Percentiles rank a stretch among this genome's conserved stretches.
phyloP scores from a whole-genome alignment of 2,329 filamentous ascomycete genomes.

The Ustulina deusta region DNA sequence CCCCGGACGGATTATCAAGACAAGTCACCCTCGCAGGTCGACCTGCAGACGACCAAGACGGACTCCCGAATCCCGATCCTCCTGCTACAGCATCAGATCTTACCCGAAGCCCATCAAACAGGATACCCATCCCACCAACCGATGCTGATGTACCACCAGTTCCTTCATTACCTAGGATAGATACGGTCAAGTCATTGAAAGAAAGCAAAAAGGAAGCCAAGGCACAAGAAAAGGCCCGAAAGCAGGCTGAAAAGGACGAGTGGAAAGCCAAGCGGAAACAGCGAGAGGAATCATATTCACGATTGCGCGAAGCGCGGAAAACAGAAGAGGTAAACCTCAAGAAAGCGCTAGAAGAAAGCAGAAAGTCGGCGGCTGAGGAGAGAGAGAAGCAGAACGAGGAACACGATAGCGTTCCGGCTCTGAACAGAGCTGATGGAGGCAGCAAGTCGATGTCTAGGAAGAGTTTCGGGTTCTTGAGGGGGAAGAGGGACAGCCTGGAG shows the following conservation, averaged over 20 bases:
- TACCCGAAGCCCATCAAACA: constrained; percentile 40
- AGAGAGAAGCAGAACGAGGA: constrained; percentile 69
- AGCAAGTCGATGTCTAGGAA: constrained; percentile 85
- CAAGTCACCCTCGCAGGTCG: constrained; percentile 63
- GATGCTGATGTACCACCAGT: constrained; percentile 44
- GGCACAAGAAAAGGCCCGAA: constrained; percentile 54
- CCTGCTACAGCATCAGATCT: constrained; percentile 70
- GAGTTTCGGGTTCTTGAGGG: constrained; percentile 75
- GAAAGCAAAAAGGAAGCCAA: constrained; percentile 76
- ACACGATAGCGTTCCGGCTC: constrained; percentile 52
- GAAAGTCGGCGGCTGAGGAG: constrained; percentile 67
- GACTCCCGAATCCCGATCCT: constrained; percentile 72
- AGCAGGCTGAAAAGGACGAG: constrained; percentile 60
- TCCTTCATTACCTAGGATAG: constrained; percentile 40
- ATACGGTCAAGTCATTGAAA: constrained; percentile 58
- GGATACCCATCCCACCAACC: constrained; percentile 50
- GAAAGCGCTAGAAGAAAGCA: constrained; percentile 69
- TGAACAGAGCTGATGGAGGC: constrained; percentile 76
- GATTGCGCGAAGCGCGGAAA: constrained; percentile 55
- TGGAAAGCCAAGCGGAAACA: constrained; percentile 60
- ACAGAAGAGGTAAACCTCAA: constrained; percentile 66
- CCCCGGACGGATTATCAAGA: constrained; percentile 59
- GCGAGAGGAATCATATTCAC: constrained; percentile 53
- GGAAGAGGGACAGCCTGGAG: constrained; percentile 53
- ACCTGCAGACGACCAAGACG: constrained; percentile 61